These are phyloP conservation scores for Ammopiptanthus mongolicus DNA, from an alignment of 306 rosid genomes.

Conservation along the genomic window DNA sequence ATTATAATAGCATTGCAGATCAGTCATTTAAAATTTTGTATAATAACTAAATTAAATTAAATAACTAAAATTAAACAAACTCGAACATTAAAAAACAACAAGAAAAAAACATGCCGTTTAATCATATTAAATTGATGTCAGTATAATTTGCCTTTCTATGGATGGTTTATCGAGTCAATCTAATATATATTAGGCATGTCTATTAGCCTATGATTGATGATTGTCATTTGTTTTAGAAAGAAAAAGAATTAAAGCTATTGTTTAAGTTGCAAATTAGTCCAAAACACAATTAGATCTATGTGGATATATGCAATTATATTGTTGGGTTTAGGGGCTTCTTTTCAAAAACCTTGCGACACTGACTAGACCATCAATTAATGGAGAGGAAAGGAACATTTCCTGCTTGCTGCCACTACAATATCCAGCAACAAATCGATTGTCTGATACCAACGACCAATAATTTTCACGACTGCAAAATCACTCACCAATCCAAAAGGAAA, in stretches of 20 bases:
- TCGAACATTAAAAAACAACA: too few species aligned
- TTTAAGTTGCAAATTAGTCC: neutral
- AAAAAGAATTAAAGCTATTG: neutral
- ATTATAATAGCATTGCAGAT: neutral
- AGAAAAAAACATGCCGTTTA: too few species aligned
- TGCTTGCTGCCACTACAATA: neutral
- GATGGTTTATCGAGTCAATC: too few species aligned
- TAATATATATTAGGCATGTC: neutral
- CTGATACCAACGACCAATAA: conserved; percentile 4
- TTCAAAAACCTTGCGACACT: neutral
- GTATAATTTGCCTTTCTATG: too few species aligned
- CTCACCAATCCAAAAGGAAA: neutral
- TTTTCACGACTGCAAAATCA: neutral
- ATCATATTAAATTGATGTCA: too few species aligned
- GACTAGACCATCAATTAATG: neutral
- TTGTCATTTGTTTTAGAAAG: neutral
- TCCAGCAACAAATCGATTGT: conserved; percentile 14
- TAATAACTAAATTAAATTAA: neutral
- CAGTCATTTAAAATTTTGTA: neutral
- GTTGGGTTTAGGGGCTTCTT: neutral
- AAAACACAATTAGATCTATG: neutral
- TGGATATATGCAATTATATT: neutral
- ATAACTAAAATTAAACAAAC: neutral
- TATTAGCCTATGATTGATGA: conserved; percentile 11
- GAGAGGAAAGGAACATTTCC: neutral